Percentiles rank a stretch among this genome's conserved stretches.
phyloP scores from a whole-genome alignment of 345 rosid species.

The Euphorbia tirucalli region DNA sequence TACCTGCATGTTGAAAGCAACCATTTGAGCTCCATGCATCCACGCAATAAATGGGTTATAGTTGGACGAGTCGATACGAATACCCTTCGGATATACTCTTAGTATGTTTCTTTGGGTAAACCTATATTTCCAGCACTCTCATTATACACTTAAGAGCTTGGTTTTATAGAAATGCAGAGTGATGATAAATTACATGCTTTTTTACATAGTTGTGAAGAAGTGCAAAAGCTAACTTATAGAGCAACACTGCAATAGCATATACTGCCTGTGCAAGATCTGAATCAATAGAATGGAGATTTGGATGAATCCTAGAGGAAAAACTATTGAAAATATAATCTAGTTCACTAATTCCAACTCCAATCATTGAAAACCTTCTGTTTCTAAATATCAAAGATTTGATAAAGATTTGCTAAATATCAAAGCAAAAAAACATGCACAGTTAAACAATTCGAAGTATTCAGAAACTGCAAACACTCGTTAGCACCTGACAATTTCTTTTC shows the following conservation, averaged over 20 bases:
- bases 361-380: not conserved
- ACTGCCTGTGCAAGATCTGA: not conserved
- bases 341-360: not conserved
- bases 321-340: not conserved
- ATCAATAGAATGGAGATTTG: not conserved
- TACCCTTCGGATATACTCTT: constrained; percentile 87
- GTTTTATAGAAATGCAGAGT: constrained; percentile 1
- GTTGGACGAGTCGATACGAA: constrained; percentile 67
- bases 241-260: not conserved
- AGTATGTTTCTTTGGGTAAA: constrained; percentile 76
- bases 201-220: not conserved
- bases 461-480: not conserved
- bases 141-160: constrained; percentile 14
- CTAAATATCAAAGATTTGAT: too few species aligned
- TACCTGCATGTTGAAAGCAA: constrained; percentile 90
- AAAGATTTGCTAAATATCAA: too few species aligned
- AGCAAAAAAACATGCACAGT: not conserved
- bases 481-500: constrained; percentile 59
- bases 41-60: constrained; percentile 67
- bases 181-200: not conserved
- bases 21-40: constrained; percentile 93
- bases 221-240: not conserved
- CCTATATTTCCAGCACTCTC: constrained; percentile 34
- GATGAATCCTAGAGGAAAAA: not conserved
- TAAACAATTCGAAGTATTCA: not conserved